phyloP scores from a whole-genome alignment of 2,329 filamentous ascomycete genomes.

The Pseudocercospora eumusae region DNA sequence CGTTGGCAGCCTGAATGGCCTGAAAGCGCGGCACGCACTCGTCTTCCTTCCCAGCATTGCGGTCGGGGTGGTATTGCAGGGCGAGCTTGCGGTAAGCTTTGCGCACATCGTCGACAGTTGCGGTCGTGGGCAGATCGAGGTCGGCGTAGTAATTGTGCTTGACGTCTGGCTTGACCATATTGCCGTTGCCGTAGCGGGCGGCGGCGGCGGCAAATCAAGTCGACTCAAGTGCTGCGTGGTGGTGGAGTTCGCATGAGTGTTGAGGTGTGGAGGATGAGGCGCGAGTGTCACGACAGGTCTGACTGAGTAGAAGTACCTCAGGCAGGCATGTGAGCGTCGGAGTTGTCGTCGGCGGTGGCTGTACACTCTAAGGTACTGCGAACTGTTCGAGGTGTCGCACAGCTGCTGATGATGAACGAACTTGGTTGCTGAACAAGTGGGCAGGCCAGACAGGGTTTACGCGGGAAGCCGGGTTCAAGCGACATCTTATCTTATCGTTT shows the following conservation, averaged over 20 bases:
- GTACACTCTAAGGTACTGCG: neutral
- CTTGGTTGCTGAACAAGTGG: neutral
- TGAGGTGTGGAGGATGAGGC: slow-evolving; percentile 3
- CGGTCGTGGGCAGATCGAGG: slow-evolving; percentile 68
- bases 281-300: slow-evolving; percentile 15
- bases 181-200: slow-evolving; percentile 18
- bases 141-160: slow-evolving; percentile 61
- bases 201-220: slow-evolving; percentile 18
- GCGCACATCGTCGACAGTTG: slow-evolving; percentile 74
- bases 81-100: slow-evolving; percentile 85
- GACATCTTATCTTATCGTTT: no score
- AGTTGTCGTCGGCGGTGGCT: neutral
- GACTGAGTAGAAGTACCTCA: neutral
- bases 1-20: slow-evolving; percentile 81
- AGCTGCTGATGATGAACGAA: neutral
- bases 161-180: slow-evolving; percentile 41
- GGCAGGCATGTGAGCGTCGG: slow-evolving; percentile 17
- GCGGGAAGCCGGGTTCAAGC: neutral
- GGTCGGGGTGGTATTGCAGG: slow-evolving; percentile 83
- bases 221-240: slow-evolving; percentile 15
- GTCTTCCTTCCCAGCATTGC: slow-evolving; percentile 78
- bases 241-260: slow-evolving; percentile 17
- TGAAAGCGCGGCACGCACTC: slow-evolving; percentile 83
- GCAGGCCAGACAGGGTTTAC: neutral
- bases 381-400: neutral